Percentiles rank a stretch among this genome's conserved stretches.
phyloP scores from a whole-genome alignment of 495 filamentous ascomycete species.

The Aspergillus ostianus region DNA sequence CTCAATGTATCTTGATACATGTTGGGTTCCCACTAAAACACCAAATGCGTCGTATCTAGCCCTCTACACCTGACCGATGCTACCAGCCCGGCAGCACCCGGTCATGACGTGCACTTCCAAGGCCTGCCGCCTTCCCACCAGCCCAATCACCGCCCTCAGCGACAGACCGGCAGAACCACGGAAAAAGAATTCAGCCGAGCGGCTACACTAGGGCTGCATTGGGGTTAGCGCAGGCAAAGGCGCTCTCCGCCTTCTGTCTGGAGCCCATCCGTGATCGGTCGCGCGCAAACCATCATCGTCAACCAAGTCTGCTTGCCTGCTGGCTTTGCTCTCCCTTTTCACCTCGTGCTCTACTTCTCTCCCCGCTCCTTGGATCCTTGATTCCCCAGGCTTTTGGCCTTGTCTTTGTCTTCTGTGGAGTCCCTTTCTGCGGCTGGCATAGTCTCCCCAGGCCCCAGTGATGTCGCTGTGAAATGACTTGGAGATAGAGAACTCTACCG shows the following conservation, averaged over 20 bases:
- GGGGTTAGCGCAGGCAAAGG: slow-evolving; percentile 34
- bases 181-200: slow-evolving; percentile 19
- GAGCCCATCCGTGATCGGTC: slow-evolving; percentile 44
- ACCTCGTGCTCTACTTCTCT: slow-evolving; percentile 7
- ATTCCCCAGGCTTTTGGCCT: not conserved
- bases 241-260: slow-evolving; percentile 41
- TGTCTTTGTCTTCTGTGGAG: slow-evolving; percentile 12
- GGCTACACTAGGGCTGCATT: slow-evolving; percentile 18
- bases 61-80: no score
- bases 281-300: slow-evolving; percentile 41
- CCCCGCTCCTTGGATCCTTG: not conserved
- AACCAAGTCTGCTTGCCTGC: slow-evolving; percentile 19
- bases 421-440: slow-evolving; percentile 6
- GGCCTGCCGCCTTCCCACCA: not conserved
- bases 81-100: no score
- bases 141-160: slow-evolving; percentile 10
- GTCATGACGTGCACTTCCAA: not conserved
- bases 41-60: no score
- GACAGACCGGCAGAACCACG: slow-evolving; percentile 3
- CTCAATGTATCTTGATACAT: no score
- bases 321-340: slow-evolving; percentile 12
- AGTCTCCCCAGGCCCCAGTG: slow-evolving; percentile 17
- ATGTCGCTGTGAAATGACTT: slow-evolving; percentile 30
- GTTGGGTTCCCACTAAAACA: no score
- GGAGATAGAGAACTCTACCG: slow-evolving; percentile 24